Evolutionary conservation across 495 filamentous ascomycete genomes (phyloP).

Genomic region (Staphylotrichum longicolle): DNA sequence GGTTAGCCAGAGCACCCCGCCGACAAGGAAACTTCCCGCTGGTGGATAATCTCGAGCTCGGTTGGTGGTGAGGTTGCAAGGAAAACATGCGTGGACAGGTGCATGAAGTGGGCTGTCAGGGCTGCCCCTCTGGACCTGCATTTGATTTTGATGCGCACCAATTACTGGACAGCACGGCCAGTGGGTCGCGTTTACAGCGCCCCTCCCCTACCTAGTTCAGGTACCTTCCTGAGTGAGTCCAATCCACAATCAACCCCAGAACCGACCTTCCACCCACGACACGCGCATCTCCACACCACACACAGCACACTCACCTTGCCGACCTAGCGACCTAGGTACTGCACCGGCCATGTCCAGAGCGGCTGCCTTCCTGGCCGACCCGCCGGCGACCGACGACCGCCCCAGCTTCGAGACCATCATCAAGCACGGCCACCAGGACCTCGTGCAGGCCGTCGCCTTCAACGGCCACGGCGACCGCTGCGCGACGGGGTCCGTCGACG

Average conservation of each 20-base stretch:
- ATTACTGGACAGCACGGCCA: no score
- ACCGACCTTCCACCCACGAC: no score
- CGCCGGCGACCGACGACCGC: slow-evolving; percentile 75
- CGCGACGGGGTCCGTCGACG: slow-evolving; percentile 87
- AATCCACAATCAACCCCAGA: no score
- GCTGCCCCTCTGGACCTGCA: no score
- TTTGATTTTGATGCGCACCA: no score
- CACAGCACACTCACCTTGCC: background rate
- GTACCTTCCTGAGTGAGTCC: no score
- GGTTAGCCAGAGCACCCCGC: background rate
- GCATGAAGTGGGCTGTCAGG: no score
- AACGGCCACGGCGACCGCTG: slow-evolving; percentile 86
- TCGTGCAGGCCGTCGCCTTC: slow-evolving; percentile 65
- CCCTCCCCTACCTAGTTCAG: no score
- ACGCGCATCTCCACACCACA: background rate
- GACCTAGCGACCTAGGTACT: background rate
- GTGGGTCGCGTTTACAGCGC: no score
- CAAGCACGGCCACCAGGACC: slow-evolving; percentile 63
- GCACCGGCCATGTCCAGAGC: slow-evolving; percentile 24
- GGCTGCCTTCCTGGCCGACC: slow-evolving; percentile 59
- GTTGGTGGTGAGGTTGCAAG: no score
- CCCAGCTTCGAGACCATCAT: slow-evolving; percentile 50
- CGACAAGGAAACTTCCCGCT: background rate
- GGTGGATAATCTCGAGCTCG: no score
- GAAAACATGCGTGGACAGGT: no score